Evolutionary conservation across 169 alveolate genomes (phyloP).

Genomic region (Babesia bigemina): DNA sequence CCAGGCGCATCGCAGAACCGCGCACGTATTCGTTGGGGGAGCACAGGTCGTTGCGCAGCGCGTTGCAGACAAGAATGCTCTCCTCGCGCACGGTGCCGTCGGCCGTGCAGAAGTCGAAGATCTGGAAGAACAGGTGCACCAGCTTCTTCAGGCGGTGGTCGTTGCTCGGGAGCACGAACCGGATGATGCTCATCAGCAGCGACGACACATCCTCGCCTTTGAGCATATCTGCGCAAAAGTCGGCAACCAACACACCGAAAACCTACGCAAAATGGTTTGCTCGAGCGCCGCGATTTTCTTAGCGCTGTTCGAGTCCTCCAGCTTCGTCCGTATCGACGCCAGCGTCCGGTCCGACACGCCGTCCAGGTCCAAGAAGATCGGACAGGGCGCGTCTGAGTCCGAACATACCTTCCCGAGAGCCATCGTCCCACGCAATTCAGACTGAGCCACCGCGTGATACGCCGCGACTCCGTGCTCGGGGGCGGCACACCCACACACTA

Average conservation of each 20-base stretch:
- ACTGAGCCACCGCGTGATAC: neutral
- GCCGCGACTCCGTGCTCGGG: neutral
- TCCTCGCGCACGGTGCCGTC: constrained; percentile 96
- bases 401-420: constrained; percentile 29
- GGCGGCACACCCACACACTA: constrained; percentile 32
- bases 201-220: constrained; percentile 75
- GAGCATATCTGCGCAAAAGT: constrained; percentile 46
- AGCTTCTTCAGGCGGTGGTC: constrained; percentile 89
- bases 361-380: constrained; percentile 58
- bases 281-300: constrained; percentile 77
- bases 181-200: constrained; percentile 79
- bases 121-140: constrained; percentile 92
- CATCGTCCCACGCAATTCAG: neutral
- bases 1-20: constrained; percentile 93
- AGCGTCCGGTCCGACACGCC: constrained; percentile 28
- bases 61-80: constrained; percentile 95
- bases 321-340: constrained; percentile 59
- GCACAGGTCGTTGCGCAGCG: constrained; percentile 91
- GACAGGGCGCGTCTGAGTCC: constrained; percentile 58
- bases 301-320: constrained; percentile 67
- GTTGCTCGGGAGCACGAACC: constrained; percentile 81
- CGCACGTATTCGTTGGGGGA: constrained; percentile 95
- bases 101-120: constrained; percentile 90
- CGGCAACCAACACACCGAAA: neutral
- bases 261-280: constrained; percentile 65